Evolutionary conservation across 345 rosid species (phyloP).

Genomic region (Triadica sebifera): DNA sequence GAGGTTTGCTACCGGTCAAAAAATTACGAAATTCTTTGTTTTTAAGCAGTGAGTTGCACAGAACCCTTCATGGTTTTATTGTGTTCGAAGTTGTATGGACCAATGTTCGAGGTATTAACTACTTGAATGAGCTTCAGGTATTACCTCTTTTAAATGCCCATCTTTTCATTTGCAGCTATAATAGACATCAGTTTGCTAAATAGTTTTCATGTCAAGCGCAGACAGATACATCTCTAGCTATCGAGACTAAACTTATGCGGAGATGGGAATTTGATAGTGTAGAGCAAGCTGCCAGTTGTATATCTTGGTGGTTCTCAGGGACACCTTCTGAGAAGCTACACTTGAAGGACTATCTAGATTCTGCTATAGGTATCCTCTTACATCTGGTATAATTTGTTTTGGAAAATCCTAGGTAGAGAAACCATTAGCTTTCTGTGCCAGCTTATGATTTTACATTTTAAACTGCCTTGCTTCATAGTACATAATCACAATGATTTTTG

Average conservation of each 20-base stretch:
- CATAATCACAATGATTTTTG: background rate
- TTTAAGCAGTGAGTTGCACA: constrained; percentile 63
- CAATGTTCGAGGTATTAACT: constrained; percentile 83
- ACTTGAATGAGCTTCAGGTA: constrained; percentile 94
- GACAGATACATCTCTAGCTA: constrained; percentile 92
- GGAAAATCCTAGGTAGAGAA: background rate
- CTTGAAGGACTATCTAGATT: constrained; percentile 56
- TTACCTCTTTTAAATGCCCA: constrained; percentile 16
- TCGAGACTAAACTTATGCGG: constrained; percentile 83
- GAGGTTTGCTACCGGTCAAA: constrained; percentile 63
- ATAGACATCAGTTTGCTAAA: constrained; percentile 21
- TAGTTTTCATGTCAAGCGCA: constrained; percentile 38
- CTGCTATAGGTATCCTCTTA: constrained; percentile 48
- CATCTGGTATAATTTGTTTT: constrained; percentile 8
- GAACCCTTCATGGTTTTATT: constrained; percentile 82
- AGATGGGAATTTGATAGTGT: constrained; percentile 99
- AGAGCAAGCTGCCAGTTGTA: constrained; percentile 59
- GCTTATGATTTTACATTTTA: background rate
- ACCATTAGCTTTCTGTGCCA: background rate
- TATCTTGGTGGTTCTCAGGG: constrained; percentile 84
- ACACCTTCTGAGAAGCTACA: constrained; percentile 45
- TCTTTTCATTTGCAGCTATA: constrained; percentile 10
- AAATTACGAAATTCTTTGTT: constrained; percentile 56
- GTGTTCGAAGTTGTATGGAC: constrained; percentile 87
- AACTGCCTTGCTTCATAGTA: background rate